Evolutionary conservation across 176 grass and related monocot species (phyloP), one percentile per base, ranked within the genome.

Genomic region (Eremochloa ophiuroides): DNA sequence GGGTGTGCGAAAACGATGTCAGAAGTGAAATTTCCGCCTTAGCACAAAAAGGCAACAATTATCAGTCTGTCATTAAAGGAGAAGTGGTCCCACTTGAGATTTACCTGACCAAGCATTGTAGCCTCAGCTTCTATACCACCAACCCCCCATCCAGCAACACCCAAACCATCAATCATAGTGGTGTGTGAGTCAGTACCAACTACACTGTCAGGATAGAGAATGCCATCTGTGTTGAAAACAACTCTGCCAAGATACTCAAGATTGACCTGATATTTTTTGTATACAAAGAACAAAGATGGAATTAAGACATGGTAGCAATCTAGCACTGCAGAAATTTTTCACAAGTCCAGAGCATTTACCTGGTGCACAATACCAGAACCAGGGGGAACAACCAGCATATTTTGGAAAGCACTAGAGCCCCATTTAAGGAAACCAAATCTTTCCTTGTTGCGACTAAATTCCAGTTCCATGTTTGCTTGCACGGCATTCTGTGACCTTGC

Each of bases 121-220:
- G 95, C 92, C 81, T 94, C 92, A 38, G 95, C 95, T 87, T 94
- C 95, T 71, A 97, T 97, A 80, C 95, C 95, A 72, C 95, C 92
- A 73, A 97, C 95, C 4, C 95, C 94, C 94, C 94, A 97, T 40
- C 94, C 94, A 83, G 89, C 94, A 81, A 97, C 94, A 82, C 94
- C 94, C 63, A 97, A 83, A 80, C 95, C 90, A 85, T 97, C 92
- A 83, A 97, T 94, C 95, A 97, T 97, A 37, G 95, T 97, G 46
- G 95, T 97, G 79, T 97, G 95, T 12, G 95, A 97, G 80, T 97
- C 92, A 71, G 95, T 97, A 39, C 95, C 95, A 73, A 97, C 95
- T 79, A 94, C 95, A 3, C 95, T 94, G 69, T 97, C 95, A 44
- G 88, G 95, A 37, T 97, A 97, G 15, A 97, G 58, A 25, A 94